Base-by-base conservation (phyloP, 345 rosid genomes). In the Raphanus sativus region DNA sequence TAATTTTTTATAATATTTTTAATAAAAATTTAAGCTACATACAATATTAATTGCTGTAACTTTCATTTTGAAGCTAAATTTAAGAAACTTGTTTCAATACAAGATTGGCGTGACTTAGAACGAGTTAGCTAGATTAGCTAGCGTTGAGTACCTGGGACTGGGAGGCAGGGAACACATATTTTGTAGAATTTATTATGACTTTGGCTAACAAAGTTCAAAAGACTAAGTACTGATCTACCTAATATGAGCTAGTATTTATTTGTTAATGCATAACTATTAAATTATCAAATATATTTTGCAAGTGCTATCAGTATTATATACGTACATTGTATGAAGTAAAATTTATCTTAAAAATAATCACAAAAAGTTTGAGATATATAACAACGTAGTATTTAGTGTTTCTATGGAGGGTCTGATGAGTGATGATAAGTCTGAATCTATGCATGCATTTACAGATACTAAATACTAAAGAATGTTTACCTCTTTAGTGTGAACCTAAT, bases 401-500 rank as follows among this genome's bases (percentile, higher is more conserved):
- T 42, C 50, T 42, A 42, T 42, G n/a, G 10, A 36, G 40, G 40
- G 40, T n/a, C 50, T 42, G 15, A 42, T 42, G 50, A 42, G 12
- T 42, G 15, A 42, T 42, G 50, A 42, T 42, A 42, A 3, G 50
- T 42, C 50, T 42, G 15, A 12, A 42, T 42, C n/a, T 12, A 36
- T 11, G 30, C 7, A 13, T 25, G 36, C 50, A 9, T 50, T 67
- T 21, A 42, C 50, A 42, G 4, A 4, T 42, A 42, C 2, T 42
- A 75, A 26, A 56, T 42, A 42, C 38, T 56, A 12, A 36, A 32
- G 4, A 42, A 42, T 42, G n/a, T 11, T 42, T 42, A 21, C 61
- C 69, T 62, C 7, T 7, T 33, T 12, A 36, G n/a, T 33, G 70
- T 68, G 74, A 75, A 75, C 69, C 30, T 62, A 69, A 48, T 76